A percentile compares a stretch with the other conserved stretches of the same genome.
These are phyloP conservation scores for Kazachstania psychrophila DNA, from an alignment of 805 yeast genomes.

Conservation along the genomic window DNA sequence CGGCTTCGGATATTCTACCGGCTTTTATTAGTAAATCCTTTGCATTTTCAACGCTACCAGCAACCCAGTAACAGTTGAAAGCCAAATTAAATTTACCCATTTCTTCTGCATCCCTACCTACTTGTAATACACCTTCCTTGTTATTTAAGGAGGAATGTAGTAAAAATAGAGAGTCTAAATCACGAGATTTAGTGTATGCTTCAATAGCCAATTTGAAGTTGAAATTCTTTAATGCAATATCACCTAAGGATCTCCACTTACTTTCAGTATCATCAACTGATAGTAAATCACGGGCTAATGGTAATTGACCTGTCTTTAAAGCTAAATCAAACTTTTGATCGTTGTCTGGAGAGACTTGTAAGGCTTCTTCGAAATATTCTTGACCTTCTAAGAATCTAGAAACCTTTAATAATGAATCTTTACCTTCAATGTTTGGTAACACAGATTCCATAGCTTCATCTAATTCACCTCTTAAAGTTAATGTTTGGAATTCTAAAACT, in stretches of 20 bases:
- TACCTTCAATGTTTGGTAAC: slow-evolving; percentile 48
- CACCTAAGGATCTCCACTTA: slow-evolving; percentile 91
- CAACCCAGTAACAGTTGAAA: slow-evolving; percentile 83
- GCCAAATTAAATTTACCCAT: slow-evolving; percentile 83
- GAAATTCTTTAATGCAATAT: slow-evolving; percentile 70
- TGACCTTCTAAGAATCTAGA: slow-evolving; percentile 91
- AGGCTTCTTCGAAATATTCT: slow-evolving; percentile 77
- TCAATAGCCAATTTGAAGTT: slow-evolving; percentile 71
- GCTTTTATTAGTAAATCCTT: slow-evolving; percentile 56
- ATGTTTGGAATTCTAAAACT: slow-evolving; percentile 91
- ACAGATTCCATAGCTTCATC: slow-evolving; percentile 62
- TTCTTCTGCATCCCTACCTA: slow-evolving; percentile 60
- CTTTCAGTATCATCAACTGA: slow-evolving; percentile 44
- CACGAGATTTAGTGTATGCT: slow-evolving; percentile 70
- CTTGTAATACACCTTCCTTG: slow-evolving; percentile 44
- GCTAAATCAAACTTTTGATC: slow-evolving; percentile 93
- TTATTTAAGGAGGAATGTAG: slow-evolving; percentile 76
- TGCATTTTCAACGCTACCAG: slow-evolving; percentile 60
- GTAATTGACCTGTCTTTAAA: slow-evolving; percentile 60
- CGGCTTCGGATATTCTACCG: slow-evolving; percentile 74
- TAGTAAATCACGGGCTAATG: slow-evolving; percentile 63
- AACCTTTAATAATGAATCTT: slow-evolving; percentile 62
- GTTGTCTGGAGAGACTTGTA: slow-evolving; percentile 69
- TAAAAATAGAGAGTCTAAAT: slow-evolving; percentile 71
- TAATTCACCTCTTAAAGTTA: slow-evolving; percentile 88